Percentiles rank a stretch among this genome's conserved stretches.
These are phyloP conservation scores for Hippophae gyantsensis DNA, from an alignment of 306 rosid species.

Conservation along the genomic window DNA sequence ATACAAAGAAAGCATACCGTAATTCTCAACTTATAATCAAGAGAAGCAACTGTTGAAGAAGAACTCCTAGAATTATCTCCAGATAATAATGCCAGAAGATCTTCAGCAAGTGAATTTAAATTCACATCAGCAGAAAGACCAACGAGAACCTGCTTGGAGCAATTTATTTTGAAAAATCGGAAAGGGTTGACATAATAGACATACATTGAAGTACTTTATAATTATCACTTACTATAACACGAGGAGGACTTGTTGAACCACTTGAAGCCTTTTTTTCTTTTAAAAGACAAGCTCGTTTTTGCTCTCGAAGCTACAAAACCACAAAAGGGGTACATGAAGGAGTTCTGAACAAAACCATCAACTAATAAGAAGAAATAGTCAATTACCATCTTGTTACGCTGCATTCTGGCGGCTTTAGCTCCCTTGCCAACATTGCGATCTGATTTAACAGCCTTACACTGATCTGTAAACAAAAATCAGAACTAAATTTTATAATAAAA, in stretches of 20 bases:
- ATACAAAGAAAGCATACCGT: constrained; percentile 31
- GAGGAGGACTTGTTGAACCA: constrained; percentile 79
- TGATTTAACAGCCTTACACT: constrained; percentile 33
- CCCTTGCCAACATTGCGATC: constrained; percentile 58
- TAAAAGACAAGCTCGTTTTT: constrained; percentile 60
- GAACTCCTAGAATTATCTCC: constrained; percentile 23
- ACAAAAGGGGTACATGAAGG: not conserved
- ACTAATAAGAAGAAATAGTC: not conserved
- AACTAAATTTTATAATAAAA: too few relatives aligned
- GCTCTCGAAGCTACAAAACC: constrained; percentile 63
- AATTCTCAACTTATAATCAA: constrained; percentile 65
- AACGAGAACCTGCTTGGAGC: constrained; percentile 53
- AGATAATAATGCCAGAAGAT: constrained; percentile 50
- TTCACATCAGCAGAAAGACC: constrained; percentile 59
- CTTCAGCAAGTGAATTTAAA: constrained; percentile 52
- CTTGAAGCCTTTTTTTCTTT: constrained; percentile 69
- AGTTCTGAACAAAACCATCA: not conserved
- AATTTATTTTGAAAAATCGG: too few relatives aligned
- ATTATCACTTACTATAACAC: constrained; percentile 59
- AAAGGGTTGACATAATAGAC: not conserved
- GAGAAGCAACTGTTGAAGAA: constrained; percentile 58
- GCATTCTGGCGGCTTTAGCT: constrained; percentile 68
- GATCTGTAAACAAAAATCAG: constrained; percentile 31
- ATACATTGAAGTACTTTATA: not conserved
- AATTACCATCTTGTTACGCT: constrained; percentile 71